phyloP scores from a whole-genome alignment of 768 basidiomycete species.

The Gyrodon lividus region DNA sequence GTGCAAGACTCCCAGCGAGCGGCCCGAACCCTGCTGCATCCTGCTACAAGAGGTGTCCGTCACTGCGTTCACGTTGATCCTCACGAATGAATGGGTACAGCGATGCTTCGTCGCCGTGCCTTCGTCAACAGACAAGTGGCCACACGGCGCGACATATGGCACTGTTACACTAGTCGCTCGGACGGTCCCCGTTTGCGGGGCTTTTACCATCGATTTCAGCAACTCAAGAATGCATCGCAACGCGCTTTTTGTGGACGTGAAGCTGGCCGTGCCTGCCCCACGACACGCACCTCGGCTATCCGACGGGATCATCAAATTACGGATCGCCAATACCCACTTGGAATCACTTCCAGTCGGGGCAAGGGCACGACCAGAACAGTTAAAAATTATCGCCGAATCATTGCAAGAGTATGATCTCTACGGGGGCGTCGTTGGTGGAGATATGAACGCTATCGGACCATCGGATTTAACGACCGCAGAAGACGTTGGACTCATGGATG shows the following conservation, averaged over 20 bases:
- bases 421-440: constrained; percentile 66
- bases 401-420: constrained; percentile 46
- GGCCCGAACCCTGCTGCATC: constrained; percentile 59
- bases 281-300: constrained; percentile 30
- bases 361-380: constrained; percentile 46
- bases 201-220: constrained; percentile 53
- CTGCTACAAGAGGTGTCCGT: constrained; percentile 67
- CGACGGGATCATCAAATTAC: constrained; percentile 45
- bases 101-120: constrained; percentile 60
- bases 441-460: constrained; percentile 65
- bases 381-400: constrained; percentile 50
- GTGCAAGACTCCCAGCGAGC: constrained; percentile 40
- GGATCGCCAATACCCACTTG: constrained; percentile 73
- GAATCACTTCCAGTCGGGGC: constrained; percentile 58
- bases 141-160: constrained; percentile 50
- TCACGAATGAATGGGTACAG: constrained; percentile 62
- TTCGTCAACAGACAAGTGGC: constrained; percentile 54
- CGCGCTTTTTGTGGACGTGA: constrained; percentile 58
- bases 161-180: constrained; percentile 68
- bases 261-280: constrained; percentile 38
- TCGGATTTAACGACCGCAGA: constrained; percentile 44
- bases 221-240: constrained; percentile 50
- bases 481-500: constrained; percentile 54
- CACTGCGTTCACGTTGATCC: constrained; percentile 45
- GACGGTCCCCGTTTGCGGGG: constrained; percentile 47